A percentile compares a stretch with the other conserved stretches of the same genome.
Conservation (phyloP, 176 grass and related monocot species). For the Rhynchospora breviuscula region DNA sequence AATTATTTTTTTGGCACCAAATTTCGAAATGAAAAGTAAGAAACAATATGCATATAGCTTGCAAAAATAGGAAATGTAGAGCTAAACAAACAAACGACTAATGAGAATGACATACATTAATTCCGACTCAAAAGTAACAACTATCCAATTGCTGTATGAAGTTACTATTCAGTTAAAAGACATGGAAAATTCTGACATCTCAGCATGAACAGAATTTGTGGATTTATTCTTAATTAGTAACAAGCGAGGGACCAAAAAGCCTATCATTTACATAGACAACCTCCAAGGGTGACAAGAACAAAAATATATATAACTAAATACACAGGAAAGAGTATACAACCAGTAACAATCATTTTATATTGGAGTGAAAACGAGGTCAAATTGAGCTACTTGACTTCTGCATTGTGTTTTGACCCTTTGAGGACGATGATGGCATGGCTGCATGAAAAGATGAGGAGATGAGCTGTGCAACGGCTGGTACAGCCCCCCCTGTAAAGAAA, state of each 20-base stretch:
- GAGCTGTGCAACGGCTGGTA: conserved; percentile 77
- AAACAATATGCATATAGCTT: background rate
- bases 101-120: background rate
- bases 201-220: background rate
- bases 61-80: background rate
- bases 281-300: background rate
- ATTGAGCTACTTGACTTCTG: conserved; percentile 23
- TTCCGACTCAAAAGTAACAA: background rate
- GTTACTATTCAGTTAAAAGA: background rate
- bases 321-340: background rate
- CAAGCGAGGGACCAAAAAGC: background rate
- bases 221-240: background rate
- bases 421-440: conserved; percentile 32
- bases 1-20: background rate
- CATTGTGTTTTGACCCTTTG: conserved; percentile 8
- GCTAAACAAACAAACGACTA: background rate
- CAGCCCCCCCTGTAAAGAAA: conserved; percentile 49
- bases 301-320: background rate
- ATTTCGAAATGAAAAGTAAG: background rate
- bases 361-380: background rate
- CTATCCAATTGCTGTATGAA: background rate
- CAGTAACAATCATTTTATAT: background rate
- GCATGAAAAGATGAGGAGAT: conserved; percentile 65
- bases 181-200: background rate
- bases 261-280: conserved; percentile 10